Percentiles rank a stretch among this genome's conserved stretches.
Conservation (phyloP, 2,329 filamentous ascomycete genomes). For the Alternaria consortialis region DNA sequence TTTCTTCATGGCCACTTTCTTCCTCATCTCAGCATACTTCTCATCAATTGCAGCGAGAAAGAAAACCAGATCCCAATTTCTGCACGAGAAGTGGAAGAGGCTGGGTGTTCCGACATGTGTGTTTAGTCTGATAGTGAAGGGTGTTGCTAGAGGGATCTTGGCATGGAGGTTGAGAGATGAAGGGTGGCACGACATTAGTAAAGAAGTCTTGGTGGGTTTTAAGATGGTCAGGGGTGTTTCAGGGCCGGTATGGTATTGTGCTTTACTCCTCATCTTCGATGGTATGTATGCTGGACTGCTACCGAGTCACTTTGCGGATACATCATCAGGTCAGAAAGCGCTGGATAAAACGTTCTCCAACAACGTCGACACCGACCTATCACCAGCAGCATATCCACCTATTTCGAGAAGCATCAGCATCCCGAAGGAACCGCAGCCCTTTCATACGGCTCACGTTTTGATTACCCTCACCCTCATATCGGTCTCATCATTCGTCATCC, state of each 20-base stretch:
- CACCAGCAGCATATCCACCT: background rate
- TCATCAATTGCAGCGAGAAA: conserved; percentile 16
- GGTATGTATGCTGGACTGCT: conserved; percentile 7
- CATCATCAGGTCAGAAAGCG: too few species aligned
- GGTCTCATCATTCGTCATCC: conserved; percentile 17
- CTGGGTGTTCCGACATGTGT: conserved; percentile 27
- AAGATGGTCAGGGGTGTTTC: conserved; percentile 19
- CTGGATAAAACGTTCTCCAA: background rate
- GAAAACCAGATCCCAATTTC: conserved; percentile 2
- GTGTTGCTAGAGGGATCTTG: conserved; percentile 7
- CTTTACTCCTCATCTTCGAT: conserved; percentile 28
- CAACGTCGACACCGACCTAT: background rate
- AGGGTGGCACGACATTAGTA: background rate
- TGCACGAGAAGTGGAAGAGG: conserved; percentile 25
- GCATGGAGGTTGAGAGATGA: conserved; percentile 4
- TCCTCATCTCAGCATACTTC: conserved; percentile 34
- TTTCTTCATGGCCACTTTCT: conserved; percentile 35
- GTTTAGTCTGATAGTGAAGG: conserved; percentile 15
- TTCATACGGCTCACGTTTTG: background rate
- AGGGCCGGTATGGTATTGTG: conserved; percentile 34
- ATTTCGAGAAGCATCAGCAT: background rate
- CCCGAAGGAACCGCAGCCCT: background rate
- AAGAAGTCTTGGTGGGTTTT: conserved; percentile 6
- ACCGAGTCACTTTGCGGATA: background rate
- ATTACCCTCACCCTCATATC: background rate